These are phyloP conservation scores for Sporisorium reilianum DNA, from an alignment of 1,284 basidiomycete species.

Conservation along the genomic window DNA sequence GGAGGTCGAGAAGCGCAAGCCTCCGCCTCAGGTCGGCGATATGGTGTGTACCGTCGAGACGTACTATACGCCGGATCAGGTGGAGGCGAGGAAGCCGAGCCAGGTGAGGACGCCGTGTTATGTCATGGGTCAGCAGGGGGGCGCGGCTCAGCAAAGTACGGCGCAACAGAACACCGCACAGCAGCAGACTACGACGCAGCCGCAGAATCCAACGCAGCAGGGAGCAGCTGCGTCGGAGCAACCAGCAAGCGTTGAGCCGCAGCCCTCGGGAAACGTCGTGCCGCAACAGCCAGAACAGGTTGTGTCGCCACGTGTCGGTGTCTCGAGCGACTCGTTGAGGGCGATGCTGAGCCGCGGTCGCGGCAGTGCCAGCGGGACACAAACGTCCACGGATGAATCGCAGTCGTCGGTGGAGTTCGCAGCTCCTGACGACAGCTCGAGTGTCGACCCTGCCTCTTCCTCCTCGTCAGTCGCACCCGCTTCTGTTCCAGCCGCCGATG, in stretches of 20 bases:
- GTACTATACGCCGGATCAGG: constrained; percentile 30
- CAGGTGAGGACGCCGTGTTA: constrained; percentile 22
- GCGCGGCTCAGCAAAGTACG: not conserved
- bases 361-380: not conserved
- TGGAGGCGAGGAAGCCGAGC: constrained; percentile 24
- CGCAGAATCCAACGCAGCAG: not conserved
- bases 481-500: not conserved
- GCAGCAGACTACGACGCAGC: too few relatives aligned
- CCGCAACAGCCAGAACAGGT: not conserved
- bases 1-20: constrained; percentile 18
- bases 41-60: constrained; percentile 25
- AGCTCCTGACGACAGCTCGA: not conserved
- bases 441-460: not conserved
- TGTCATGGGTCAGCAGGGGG: constrained; percentile 1
- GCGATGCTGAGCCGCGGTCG: not conserved
- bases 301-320: not conserved
- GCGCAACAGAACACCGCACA: too few relatives aligned
- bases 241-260: not conserved
- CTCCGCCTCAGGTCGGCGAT: constrained; percentile 31
- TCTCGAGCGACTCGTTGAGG: not conserved
- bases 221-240: not conserved
- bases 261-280: not conserved
- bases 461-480: not conserved
- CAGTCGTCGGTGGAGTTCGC: too few relatives aligned
- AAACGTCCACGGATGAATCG: not conserved